Evolutionary conservation across 768 basidiomycete species (phyloP), one percentile per base, ranked within the genome.

Genomic region (Podaxis sp.): DNA sequence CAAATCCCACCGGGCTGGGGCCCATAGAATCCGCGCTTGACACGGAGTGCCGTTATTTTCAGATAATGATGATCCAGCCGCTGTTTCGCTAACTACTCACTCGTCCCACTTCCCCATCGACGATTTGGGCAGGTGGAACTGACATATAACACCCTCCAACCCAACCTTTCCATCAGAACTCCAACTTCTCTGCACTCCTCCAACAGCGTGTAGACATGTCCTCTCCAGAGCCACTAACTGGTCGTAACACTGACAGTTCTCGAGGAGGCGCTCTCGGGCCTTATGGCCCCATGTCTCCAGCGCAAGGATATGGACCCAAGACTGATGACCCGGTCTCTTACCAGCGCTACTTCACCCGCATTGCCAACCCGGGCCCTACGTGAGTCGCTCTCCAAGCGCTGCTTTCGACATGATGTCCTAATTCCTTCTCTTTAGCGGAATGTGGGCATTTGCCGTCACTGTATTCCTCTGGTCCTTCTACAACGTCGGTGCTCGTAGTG

Each of bases 401-500:
- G 44, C 17, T 15, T 30, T 22, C 5, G 4, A 8, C 22, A 11
- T 3, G n/a, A 37, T 37, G 5, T 28, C 10, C 41, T 59, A 10
- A 64, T 54, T 17, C 26, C 3, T n/a, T 13, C 33, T 5, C 48
- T 46, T 17, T 59, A 85, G 85, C 40, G 85, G 85, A 38, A 75
- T 87, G 56, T 82, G 79, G 68, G 82, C 83, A 24, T 87, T 87
- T 69, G 85, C 85, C 26, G 80, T 82, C 4, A 84, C 86, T 26
- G 85, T 83, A 0, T 76, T 87, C 69, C 78, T 87, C 60, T 75
- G 86, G n/a, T 86, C 86, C 5, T 64, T 87, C 56, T 82, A 78
- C 76, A 83, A 82, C 62, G 75, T 80, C 24, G 71, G 76, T 15
- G 77, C 78, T 1, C 78, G 81, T 36, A 64, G 70, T 13, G 68